Evolutionary conservation across 2,329 filamentous ascomycete species (phyloP), one percentile per base, ranked within the genome.

Genomic region (Xylariaceae sp.): DNA sequence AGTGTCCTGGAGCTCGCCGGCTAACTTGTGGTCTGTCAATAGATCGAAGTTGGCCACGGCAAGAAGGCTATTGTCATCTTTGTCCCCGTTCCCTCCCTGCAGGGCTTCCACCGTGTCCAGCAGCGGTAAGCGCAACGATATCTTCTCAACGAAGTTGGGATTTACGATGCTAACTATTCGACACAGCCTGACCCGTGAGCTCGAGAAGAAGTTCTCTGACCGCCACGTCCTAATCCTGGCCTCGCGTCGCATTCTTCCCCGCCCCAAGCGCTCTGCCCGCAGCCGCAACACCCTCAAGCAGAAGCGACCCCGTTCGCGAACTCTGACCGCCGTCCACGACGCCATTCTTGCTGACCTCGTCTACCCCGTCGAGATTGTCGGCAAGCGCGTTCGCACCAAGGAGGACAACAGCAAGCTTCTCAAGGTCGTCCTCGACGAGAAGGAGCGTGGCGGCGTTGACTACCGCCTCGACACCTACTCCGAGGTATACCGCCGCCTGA

Each of bases 201-300:
- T 98, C 69, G 93, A 98, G 87, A 98, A 98, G 89, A 98, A 98
- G 81, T 98, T 98, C 89, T 97, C 93, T 56, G 93, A 98, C 83
- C 93, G 93, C 76, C 93, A 98, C 76, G 93, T 98, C 72, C 81
- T 98, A 72, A 89, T 98, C 83, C 86, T 98, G 64, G 93, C 93
- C 63, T 94, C 91, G 67, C 93, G 93, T 82, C 93, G 93, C 74
- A 98, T 98, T 66, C 83, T 98, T 52, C 91, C 93, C 71, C 89
- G 90, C 73, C 93, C 93, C 72, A 96, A 96, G 88, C 90, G 91
- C 71, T 95, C 89, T 71, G 89, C 85, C 79, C 90, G 89, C 78
- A 89, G 86, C 60, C 91, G 93, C 81, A 90, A 90, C 78, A 88
- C 79, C 69, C 90, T 93, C 76, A 97, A 83, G 67, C 93, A 98